Base-by-base conservation (phyloP, 495 filamentous ascomycete genomes). In the Penicillium salamii region DNA sequence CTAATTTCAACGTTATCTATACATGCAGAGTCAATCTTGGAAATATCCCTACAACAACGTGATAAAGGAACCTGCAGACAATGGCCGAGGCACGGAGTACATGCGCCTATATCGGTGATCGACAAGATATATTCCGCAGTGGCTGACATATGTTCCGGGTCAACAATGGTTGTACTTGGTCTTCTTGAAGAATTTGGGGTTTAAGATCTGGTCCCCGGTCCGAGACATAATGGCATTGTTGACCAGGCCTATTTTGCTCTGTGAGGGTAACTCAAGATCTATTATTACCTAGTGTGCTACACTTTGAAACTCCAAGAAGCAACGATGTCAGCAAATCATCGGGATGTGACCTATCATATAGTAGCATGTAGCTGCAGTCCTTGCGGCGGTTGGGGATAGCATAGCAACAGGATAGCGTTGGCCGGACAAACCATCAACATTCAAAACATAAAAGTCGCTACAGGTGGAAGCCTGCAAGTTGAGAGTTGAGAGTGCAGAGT, bases 191-290 rank as follows among this genome's bases (percentile, higher is more conserved):
- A n/a, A n/a, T n/a, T n/a, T n/a, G n/a, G n/a, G n/a, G n/a, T n/a
- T n/a, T n/a, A n/a, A n/a, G n/a, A n/a, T n/a, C n/a, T n/a, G n/a
- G 29, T 21, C 14, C n/a, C 36, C 4, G 21, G 46, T 33, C 18
- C 17, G 37, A 26, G 13, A 19, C 8, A 50, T 50, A 51, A 55
- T 46, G 26, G 47, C 52, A 41, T 50, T 55, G 52, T 55, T 12
- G 20, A 18, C 32, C 26, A 31, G 12, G 33, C 28, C n/a, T 15
- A 29, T 32, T 12, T 2, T n/a, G n/a, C n/a, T n/a, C n/a, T n/a
- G n/a, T n/a, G n/a, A n/a, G n/a, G n/a, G n/a, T 18, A 18, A 37
- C 20, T 18, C 17, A 20, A 37, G 9, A 12, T 23, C 4, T 21
- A 3, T 11, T n/a, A 32, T 32, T 13, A 2, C 2, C n/a, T 5